Evolutionary conservation across 1,139 yeast genomes (phyloP).

Genomic region (Scheffersomyces titani): DNA sequence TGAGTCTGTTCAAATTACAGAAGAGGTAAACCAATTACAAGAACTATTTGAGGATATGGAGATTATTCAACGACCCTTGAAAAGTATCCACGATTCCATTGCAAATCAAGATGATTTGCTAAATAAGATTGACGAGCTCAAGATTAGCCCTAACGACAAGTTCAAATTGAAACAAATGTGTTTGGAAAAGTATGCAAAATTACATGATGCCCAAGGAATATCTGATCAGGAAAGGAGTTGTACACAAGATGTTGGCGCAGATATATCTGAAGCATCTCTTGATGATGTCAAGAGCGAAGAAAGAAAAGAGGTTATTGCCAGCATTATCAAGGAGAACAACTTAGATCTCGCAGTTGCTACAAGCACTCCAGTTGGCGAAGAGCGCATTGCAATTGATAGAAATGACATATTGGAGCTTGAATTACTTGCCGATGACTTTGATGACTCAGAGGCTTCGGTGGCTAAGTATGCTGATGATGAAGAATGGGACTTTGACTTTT

Average conservation of each 20-base stretch:
- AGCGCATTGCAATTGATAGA: slow-evolving; percentile 15
- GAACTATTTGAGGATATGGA: slow-evolving; percentile 56
- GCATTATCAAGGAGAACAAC: slow-evolving; percentile 15
- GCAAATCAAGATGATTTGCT: slow-evolving; percentile 23
- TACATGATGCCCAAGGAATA: slow-evolving; percentile 1
- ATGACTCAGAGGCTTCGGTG: slow-evolving; percentile 31
- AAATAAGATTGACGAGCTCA: slow-evolving; percentile 31
- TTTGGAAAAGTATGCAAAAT: slow-evolving; percentile 15
- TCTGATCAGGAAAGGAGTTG: not conserved
- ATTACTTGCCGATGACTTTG: slow-evolving; percentile 54
- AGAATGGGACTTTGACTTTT: slow-evolving; percentile 37
- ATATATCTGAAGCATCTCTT: slow-evolving; percentile 9
- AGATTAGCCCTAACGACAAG: slow-evolving; percentile 54
- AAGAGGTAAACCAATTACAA: slow-evolving; percentile 35
- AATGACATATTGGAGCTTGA: slow-evolving; percentile 40
- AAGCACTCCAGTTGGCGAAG: slow-evolving; percentile 6
- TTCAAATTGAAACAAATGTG: slow-evolving; percentile 39
- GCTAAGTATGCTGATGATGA: slow-evolving; percentile 39
- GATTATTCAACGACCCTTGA: slow-evolving; percentile 14
- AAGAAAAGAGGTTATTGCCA: slow-evolving; percentile 12
- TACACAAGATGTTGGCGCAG: slow-evolving; percentile 2
- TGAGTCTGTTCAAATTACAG: slow-evolving; percentile 7
- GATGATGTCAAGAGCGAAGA: slow-evolving; percentile 7
- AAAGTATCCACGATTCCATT: not conserved
- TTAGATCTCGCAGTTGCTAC: slow-evolving; percentile 7